These are phyloP conservation scores for Geosiphon pyriformis DNA, from an alignment of 192 early-diverging fungal species.

Conservation along the genomic window DNA sequence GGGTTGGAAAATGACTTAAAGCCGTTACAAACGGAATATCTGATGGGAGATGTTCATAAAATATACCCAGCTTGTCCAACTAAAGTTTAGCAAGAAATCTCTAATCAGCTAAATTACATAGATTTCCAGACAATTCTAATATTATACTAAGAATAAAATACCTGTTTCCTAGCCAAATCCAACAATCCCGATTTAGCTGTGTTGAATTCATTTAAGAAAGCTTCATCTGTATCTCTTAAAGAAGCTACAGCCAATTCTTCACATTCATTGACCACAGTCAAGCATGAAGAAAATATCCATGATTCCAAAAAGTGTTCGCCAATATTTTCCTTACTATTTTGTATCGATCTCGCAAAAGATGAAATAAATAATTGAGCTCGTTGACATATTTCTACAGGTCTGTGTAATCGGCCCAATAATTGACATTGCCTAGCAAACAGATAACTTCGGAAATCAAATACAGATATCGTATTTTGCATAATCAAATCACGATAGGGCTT, in stretches of 20 bases:
- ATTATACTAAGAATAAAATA: no score
- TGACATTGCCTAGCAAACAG: constrained; percentile 88
- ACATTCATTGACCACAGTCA: constrained; percentile 72
- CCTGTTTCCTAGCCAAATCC: constrained; percentile 70
- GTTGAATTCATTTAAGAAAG: constrained; percentile 54
- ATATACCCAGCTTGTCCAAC: constrained; percentile 71
- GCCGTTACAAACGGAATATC: constrained; percentile 51
- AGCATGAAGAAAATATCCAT: constrained; percentile 78
- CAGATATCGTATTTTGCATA: constrained; percentile 81
- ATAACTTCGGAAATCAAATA: constrained; percentile 97
- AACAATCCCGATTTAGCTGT: constrained; percentile 72
- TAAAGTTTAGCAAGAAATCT: no score
- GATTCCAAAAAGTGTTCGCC: constrained; percentile 62
- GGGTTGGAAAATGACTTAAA: constrained; percentile 32
- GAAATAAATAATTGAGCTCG: constrained; percentile 72
- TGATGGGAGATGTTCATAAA: constrained; percentile 48
- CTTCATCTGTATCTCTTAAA: constrained; percentile 33
- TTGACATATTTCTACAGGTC: constrained; percentile 60
- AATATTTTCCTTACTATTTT: constrained; percentile 66
- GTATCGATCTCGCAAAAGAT: constrained; percentile 61
- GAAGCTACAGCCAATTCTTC: constrained; percentile 61
- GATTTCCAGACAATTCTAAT: no score
- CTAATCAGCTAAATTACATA: no score
- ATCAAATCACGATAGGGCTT: constrained; percentile 88
- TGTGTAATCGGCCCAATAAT: constrained; percentile 64